These are phyloP conservation scores for Quercus lobata DNA, from an alignment of 331 rosid species.

Conservation along the genomic window DNA sequence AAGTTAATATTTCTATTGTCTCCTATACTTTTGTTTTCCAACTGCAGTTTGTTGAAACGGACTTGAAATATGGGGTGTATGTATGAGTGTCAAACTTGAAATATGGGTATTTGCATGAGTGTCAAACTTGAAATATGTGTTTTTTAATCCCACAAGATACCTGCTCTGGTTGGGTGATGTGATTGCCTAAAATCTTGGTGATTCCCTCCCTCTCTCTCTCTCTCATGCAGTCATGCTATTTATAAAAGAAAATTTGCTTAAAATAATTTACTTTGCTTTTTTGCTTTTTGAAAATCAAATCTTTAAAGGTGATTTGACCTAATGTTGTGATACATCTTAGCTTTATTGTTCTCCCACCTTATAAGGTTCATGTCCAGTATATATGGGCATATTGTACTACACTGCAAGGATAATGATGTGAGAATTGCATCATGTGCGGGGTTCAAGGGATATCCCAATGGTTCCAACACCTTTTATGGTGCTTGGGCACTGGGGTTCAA, in stretches of 20 bases:
- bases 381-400: no score
- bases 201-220: not conserved
- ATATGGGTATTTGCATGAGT: not conserved
- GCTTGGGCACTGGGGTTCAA: no score
- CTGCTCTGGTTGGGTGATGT: not conserved
- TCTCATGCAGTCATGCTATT: no score
- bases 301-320: no score
- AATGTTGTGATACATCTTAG: no score
- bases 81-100: not conserved
- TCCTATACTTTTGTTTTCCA: not conserved
- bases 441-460: no score
- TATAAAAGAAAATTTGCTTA: no score
- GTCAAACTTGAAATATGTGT: not conserved
- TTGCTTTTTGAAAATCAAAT: no score
- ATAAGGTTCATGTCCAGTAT: no score
- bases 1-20: conserved; percentile 10
- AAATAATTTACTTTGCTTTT: no score
- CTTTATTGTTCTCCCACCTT: no score
- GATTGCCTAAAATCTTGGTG: not conserved
- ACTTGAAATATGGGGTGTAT: not conserved
- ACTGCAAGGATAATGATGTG: not conserved
- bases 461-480: no score
- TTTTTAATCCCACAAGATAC: not conserved
- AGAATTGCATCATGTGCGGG: not conserved
- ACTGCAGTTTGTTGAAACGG: not conserved